A percentile compares a stretch with the other conserved stretches of the same genome.
Conservation (phyloP, 2,329 filamentous ascomycete genomes). For the Fusarium camptoceras region DNA sequence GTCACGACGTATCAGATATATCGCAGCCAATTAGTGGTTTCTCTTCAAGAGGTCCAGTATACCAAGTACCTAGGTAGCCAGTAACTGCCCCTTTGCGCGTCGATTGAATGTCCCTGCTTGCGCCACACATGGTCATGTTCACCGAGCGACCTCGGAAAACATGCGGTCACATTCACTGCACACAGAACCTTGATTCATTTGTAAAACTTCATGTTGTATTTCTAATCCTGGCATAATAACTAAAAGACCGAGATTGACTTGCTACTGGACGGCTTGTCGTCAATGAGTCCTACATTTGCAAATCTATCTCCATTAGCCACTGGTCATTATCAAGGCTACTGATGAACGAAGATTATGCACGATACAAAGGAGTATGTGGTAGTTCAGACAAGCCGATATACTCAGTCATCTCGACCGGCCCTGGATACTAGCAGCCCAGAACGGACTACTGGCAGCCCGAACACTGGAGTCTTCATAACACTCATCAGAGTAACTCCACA, state of each 20-base stretch:
- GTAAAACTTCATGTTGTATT: background rate
- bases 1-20: background rate
- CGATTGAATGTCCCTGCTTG: no score
- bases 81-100: background rate
- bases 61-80: no score
- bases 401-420: constrained; percentile 74
- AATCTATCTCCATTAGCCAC: constrained; percentile 29
- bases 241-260: background rate
- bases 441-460: constrained; percentile 63
- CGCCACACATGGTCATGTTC: background rate
- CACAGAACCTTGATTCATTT: background rate
- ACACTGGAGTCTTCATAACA: constrained; percentile 73
- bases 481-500: constrained; percentile 73
- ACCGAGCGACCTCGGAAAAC: background rate
- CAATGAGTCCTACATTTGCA: background rate
- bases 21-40: background rate
- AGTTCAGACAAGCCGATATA: constrained; percentile 74
- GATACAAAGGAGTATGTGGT: constrained; percentile 14
- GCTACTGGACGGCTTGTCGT: background rate
- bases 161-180: background rate
- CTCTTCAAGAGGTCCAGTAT: background rate
- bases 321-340: background rate
- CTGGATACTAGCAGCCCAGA: constrained; percentile 58
- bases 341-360: background rate
- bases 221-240: background rate